Percentiles rank a stretch among this genome's conserved stretches.
These are phyloP conservation scores for Notholithocarpus densiflorus DNA, from an alignment of 306 rosid genomes.

Conservation along the genomic window DNA sequence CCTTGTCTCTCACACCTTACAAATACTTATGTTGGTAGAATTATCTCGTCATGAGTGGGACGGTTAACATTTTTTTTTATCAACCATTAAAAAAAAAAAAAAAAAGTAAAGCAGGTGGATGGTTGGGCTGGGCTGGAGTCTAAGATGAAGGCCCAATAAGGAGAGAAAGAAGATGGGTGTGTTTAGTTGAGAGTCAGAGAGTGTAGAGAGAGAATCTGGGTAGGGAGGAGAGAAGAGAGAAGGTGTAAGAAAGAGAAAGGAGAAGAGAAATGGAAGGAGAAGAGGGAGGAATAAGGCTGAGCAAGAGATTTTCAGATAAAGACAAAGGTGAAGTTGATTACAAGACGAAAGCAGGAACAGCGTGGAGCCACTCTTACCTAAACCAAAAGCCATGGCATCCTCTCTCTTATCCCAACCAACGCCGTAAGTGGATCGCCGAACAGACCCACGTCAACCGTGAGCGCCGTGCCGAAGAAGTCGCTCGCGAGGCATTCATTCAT, in stretches of 20 bases:
- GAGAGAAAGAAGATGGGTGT: conserved; percentile 10
- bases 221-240: neutral
- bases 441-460: conserved; percentile 65
- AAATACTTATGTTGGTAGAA: too few relatives aligned
- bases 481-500: conserved; percentile 60
- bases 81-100: neutral
- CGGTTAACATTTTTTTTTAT: too few relatives aligned
- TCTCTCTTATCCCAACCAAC: conserved; percentile 94
- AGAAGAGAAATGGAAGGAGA: conserved; percentile 73
- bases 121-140: neutral
- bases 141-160: neutral
- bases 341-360: conserved; percentile 83
- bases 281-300: conserved; percentile 65
- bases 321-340: conserved; percentile 69
- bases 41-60: too few relatives aligned
- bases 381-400: conserved; percentile 99
- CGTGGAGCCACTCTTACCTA: conserved; percentile 91
- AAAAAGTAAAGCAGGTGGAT: too few relatives aligned
- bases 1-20: too few relatives aligned
- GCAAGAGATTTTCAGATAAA: conserved; percentile 69
- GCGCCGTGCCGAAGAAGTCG: conserved; percentile 73
- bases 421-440: conserved; percentile 98
- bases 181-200: neutral
- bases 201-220: neutral
- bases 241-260: neutral